Evolutionary conservation across 208 protist genomes (phyloP), one percentile per base, ranked within the genome.

Genomic region (Paratrypanosoma confusum): DNA sequence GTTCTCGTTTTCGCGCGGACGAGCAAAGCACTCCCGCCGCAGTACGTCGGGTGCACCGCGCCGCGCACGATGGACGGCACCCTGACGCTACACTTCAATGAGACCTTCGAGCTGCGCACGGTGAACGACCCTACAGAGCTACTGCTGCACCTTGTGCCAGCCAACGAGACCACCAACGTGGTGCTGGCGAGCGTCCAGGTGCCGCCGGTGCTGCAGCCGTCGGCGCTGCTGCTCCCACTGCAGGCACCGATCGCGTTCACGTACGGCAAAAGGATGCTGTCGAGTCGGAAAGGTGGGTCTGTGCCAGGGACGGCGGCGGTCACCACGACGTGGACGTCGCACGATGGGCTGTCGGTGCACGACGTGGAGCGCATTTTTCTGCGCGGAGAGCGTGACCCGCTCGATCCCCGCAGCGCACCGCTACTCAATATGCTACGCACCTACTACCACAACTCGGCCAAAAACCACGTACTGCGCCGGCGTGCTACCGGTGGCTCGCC

Each of bases 101-200:
- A 90, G 39, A 82, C 72, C 17, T 90, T 90, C 53, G 81, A 90
- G 39, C 34, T 90, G n/a, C 63, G 64, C 27, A 55, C 72, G 13
- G 25, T 62, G 50, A 57, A 65, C 18, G 75, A 84, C 50, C 75
- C 69, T n/a, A 44, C 57, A 34, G 81, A 90, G 57, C 64, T 90
- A 18, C 42, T 90, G 7, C 60, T 90, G 13, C 81, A 90, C 49
- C 41, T 90, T 45, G 59, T 90, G n/a, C 65, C 67, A 11, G 64
- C 79, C 21, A 27, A n/a, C n/a, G 35, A 17, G 5, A 23, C 22
- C n/a, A 37, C 45, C 3, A 42, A 58, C 41, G 51, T 39, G 0
- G 81, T 85, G 8, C 46, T 78, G 20, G 60, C 71, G 14, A 83
- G 75, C 4, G 67, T 82, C 35, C 62, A 59, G 20, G 48, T 90